A percentile compares a stretch with the other conserved stretches of the same genome.
Evolutionary conservation across 768 basidiomycete species (phyloP).

Genomic region (Goffeauzyma gilvescens): DNA sequence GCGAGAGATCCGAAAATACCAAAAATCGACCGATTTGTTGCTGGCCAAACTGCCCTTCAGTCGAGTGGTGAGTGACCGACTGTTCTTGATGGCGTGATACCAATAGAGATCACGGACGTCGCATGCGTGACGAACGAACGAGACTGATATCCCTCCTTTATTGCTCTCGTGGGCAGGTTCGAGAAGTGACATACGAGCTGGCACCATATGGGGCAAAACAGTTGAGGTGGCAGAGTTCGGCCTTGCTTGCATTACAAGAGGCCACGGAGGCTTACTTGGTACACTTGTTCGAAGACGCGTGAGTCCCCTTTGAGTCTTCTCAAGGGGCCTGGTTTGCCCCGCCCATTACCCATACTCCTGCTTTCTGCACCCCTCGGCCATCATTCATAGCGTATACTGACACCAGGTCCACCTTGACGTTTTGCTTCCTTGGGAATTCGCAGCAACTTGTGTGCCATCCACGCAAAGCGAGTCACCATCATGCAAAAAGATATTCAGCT

Average conservation of each 20-base stretch:
- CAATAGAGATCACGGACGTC: background rate
- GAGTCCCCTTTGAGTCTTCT: slow-evolving; percentile 34
- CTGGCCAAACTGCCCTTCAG: slow-evolving; percentile 78
- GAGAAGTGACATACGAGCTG: slow-evolving; percentile 85
- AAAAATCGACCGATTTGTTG: slow-evolving; percentile 76
- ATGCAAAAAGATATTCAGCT: slow-evolving; percentile 96
- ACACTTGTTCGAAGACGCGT: slow-evolving; percentile 97
- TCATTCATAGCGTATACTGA: background rate
- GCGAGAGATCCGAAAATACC: slow-evolving; percentile 82
- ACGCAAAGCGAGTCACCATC: slow-evolving; percentile 92
- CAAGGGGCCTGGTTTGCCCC: background rate
- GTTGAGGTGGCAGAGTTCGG: slow-evolving; percentile 87
- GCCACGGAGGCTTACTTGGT: slow-evolving; percentile 53
- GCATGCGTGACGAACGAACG: background rate
- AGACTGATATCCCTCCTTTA: too few relatives aligned
- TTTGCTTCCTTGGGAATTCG: too few relatives aligned
- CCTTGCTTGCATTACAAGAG: slow-evolving; percentile 82
- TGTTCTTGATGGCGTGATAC: background rate
- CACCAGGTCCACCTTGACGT: too few relatives aligned
- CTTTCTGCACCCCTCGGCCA: too few relatives aligned
- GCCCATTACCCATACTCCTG: background rate
- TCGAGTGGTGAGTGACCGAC: slow-evolving; percentile 48
- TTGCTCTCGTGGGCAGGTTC: slow-evolving; percentile 43
- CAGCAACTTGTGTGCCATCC: slow-evolving; percentile 89
- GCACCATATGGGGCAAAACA: slow-evolving; percentile 45